A percentile compares a stretch with the other conserved stretches of the same genome.
Evolutionary conservation across 352 stramenopile genomes (phyloP).

Genomic region (Halophytophthora batemanensis): DNA sequence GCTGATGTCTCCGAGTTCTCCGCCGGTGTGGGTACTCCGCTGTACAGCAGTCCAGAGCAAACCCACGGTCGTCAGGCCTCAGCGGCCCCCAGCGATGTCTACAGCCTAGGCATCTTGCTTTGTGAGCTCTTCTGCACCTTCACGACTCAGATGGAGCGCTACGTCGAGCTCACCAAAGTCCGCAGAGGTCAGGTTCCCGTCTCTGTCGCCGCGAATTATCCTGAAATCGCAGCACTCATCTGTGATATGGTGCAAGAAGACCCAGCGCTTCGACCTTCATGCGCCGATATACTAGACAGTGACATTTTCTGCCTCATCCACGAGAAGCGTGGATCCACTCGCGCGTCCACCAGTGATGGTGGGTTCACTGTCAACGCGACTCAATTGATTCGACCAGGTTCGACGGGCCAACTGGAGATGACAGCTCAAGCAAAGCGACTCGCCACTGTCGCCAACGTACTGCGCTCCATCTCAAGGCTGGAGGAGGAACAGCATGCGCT

Average conservation of each 20-base stretch:
- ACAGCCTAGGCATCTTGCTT: conserved; percentile 68
- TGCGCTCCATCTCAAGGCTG: conserved; percentile 18
- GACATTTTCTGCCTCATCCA: conserved; percentile 21
- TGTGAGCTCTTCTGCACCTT: conserved; percentile 78
- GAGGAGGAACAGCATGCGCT: conserved; percentile 21
- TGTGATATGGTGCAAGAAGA: conserved; percentile 50
- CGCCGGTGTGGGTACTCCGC: conserved; percentile 57
- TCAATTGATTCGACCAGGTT: neutral
- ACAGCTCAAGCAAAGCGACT: conserved; percentile 7
- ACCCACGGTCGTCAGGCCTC: conserved; percentile 34
- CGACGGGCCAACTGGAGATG: conserved; percentile 2
- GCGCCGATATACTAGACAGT: conserved; percentile 37
- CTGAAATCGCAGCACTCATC: conserved; percentile 45
- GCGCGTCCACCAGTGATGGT: conserved; percentile 6
- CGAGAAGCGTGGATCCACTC: conserved; percentile 8
- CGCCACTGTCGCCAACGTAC: conserved; percentile 18
- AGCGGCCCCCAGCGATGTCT: conserved; percentile 62
- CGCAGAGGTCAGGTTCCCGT: conserved; percentile 39
- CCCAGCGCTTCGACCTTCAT: conserved; percentile 34
- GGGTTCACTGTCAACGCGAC: neutral
- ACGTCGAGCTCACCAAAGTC: conserved; percentile 45
- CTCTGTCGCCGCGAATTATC: conserved; percentile 29
- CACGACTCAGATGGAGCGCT: conserved; percentile 77
- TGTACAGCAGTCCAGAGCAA: conserved; percentile 80
- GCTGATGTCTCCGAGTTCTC: conserved; percentile 50